These are phyloP conservation scores for Rhynchospora breviuscula DNA, from an alignment of 176 grass and related monocot species.

Conservation along the genomic window DNA sequence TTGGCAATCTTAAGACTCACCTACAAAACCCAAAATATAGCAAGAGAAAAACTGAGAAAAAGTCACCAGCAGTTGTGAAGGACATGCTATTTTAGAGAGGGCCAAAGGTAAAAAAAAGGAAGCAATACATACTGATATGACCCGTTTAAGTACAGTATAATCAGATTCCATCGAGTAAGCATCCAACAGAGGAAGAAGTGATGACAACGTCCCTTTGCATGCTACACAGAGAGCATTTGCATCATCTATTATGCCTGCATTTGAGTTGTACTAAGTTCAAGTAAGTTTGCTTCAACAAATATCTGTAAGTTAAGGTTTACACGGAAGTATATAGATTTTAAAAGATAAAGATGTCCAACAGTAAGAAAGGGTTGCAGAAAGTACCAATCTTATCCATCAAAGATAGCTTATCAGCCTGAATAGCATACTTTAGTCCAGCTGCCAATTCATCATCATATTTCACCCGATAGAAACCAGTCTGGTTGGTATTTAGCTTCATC, in stretches of 20 bases:
- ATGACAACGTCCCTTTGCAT: constrained; percentile 58
- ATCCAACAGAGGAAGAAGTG: constrained; percentile 59
- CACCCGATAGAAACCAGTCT: constrained; percentile 84
- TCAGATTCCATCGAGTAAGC: constrained; percentile 51
- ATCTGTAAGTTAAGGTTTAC: not conserved
- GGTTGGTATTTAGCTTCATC: constrained; percentile 74
- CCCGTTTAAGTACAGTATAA: constrained; percentile 70
- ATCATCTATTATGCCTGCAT: constrained; percentile 78
- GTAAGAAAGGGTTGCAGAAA: not conserved
- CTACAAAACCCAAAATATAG: constrained; percentile 31
- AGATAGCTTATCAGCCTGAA: constrained; percentile 55
- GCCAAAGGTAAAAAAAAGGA: not conserved
- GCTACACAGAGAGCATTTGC: constrained; percentile 57
- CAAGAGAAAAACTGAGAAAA: constrained; percentile 3
- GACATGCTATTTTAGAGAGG: not conserved
- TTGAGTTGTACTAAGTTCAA: constrained; percentile 17
- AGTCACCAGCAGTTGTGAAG: not conserved
- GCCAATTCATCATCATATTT: constrained; percentile 75
- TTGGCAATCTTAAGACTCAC: constrained; percentile 50
- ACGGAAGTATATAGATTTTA: not conserved
- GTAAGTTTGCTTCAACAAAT: constrained; percentile 2
- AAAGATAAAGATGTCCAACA: not conserved
- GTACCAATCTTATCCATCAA: constrained; percentile 85
- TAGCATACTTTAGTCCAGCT: constrained; percentile 55
- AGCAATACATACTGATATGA: constrained; percentile 50